Base-by-base conservation (phyloP, 768 basidiomycete species). In the Termitomyces sp. region DNA sequence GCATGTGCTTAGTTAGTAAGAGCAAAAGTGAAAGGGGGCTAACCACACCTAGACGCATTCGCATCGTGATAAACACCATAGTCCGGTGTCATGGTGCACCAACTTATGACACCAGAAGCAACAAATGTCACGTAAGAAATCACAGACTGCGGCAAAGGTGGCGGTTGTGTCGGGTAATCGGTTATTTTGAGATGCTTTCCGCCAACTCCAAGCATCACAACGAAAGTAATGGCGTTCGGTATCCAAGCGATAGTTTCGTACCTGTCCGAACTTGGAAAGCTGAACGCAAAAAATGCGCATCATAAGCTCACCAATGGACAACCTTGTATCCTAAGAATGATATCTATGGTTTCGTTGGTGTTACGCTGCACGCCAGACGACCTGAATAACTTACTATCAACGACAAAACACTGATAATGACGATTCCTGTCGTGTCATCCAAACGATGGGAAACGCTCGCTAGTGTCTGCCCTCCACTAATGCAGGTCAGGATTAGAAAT, bases 401-500 rank as follows among this genome's bases (percentile, higher is more conserved):
- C 0, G 75, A 75, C 14, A 78, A 62, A 9, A 75, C 59, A 6
- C 73, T 68, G 44, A 78, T 74, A 32, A 78, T 75, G 5, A 77
- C 72, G 38, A 79, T 79, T 12, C 77, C 77, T 1, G 70, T 46
- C 1, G 75, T 75, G 47, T 71, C 74, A 56, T 75, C 68, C 20
- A 78, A 63, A 40, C 69, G 68, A 47, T 66, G 48, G 12, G 83
- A 80, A 9, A 85, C 81, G 1, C 82, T 80, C 2, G 85, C 77
- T 18, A 91, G 75, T 2, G 83, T 77, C 66, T 89, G 87, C 0
- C 87, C 89, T 2, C 86, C 89, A 33, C 87, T 77, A 60, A 91
- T 88, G 59, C 80, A 81, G 53, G 85, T 84, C 54, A 89, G 72
- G 43, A 87, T 82, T 54, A 86, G 76, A 68, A 86, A 90, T 3